Evolutionary conservation across 768 basidiomycete species (phyloP), one percentile per base, ranked within the genome.

Genomic region (Kwoniella europaea): DNA sequence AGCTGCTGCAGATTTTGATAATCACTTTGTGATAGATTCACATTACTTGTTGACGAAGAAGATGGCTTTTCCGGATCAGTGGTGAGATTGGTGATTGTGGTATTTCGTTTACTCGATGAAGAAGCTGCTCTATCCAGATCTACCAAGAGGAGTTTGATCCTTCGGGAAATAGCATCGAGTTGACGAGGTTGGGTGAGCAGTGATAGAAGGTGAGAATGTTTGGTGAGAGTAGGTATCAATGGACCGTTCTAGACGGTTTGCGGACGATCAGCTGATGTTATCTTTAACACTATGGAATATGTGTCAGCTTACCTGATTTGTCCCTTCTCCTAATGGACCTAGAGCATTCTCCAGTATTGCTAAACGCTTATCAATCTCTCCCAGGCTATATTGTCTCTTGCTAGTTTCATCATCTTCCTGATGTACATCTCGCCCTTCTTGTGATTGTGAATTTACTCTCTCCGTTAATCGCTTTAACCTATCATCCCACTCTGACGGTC

Each of bases 181-280:
- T 98, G 94, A 16, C 95, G 90, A 0, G 97, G 96, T 85, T 98
- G 94, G 0, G 96, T 92, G 57, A 99, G 89, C 16, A 98, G 86
- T 7, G 90, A 88, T 24, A 98, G 86, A 81, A 97, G 94, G 22
- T 89, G 89, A 78, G 92, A 93, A 55, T 98, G 88, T 55, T 92
- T 89, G 18, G 88, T 88, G 64, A 98, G 87, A 60, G 92, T 88
- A 0, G 92, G 90, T 3, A 97, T 85, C n/a, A 98, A 86, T 0
- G 85, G 84, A 0, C 59, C 59, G n/a, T 61, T 61, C 59, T 61
- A 44, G 4, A 50, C 46, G 18, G 18, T 68, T 41, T 56, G 50
- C 20, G 20, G 5, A 13, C 55, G n/a, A 13, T 56, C 24, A n/a
- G 55, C 35, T 56, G 55, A 56, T n/a, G 18, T 9, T 4, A 1